phyloP scores from a whole-genome alignment of 1,284 basidiomycete genomes.

The Moesziomyces antarcticus region DNA sequence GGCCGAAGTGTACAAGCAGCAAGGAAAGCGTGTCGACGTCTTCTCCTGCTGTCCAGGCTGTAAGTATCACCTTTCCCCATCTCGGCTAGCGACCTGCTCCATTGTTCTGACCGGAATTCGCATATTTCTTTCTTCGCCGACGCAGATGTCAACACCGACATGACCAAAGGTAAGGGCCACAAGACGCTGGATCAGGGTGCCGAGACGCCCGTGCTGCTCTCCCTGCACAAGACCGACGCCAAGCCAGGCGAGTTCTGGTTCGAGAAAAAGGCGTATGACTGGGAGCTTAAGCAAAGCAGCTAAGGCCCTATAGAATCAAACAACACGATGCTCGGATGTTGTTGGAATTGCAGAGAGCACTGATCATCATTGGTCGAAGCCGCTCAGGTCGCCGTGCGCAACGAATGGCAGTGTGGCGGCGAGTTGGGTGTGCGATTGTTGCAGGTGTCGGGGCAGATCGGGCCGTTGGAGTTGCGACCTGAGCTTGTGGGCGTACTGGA shows the following conservation, averaged over 20 bases:
- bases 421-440: constrained; percentile 15
- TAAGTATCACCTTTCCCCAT: constrained; percentile 3
- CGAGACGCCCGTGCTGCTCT: constrained; percentile 62
- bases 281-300: constrained; percentile 17
- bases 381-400: constrained; percentile 42
- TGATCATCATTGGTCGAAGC: constrained; percentile 23
- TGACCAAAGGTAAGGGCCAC: constrained; percentile 58
- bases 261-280: constrained; percentile 27
- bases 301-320: not conserved
- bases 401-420: constrained; percentile 34
- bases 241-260: constrained; percentile 48
- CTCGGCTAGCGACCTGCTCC: no score
- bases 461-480: constrained; percentile 21
- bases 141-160: constrained; percentile 58
- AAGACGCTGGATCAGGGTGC: constrained; percentile 63
- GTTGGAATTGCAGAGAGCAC: not conserved
- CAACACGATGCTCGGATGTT: no score
- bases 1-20: constrained; percentile 43
- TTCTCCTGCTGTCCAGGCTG: constrained; percentile 64
- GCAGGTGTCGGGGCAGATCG: not conserved
- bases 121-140: not conserved
- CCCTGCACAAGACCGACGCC: constrained; percentile 45
- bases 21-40: constrained; percentile 42
- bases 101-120: not conserved
- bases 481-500: constrained; percentile 32